Conservation (phyloP, 2,329 filamentous ascomycete genomes). For the Boeremia exigua region DNA sequence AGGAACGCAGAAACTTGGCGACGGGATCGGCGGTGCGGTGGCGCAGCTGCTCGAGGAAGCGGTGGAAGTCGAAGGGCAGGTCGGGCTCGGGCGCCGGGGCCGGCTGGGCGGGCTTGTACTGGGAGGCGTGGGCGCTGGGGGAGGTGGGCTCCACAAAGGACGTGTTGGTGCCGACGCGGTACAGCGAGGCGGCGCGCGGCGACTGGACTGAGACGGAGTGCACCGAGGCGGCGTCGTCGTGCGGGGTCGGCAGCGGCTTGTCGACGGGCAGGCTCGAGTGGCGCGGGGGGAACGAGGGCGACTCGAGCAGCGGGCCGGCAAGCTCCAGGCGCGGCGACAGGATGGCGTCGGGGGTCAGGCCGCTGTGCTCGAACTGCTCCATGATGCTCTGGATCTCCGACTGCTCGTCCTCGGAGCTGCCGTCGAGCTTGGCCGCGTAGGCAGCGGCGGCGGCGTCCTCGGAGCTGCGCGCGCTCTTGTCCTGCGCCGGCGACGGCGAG, state of each 20-base stretch:
- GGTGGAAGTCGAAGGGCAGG: slow-evolving; percentile 94
- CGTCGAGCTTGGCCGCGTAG: slow-evolving; percentile 58
- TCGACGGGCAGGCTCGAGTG: slow-evolving; percentile 80
- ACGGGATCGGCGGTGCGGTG: slow-evolving; percentile 98
- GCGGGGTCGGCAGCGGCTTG: slow-evolving; percentile 42
- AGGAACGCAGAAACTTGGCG: slow-evolving; percentile 92
- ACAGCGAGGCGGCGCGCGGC: slow-evolving; percentile 43
- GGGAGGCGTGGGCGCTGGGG: slow-evolving; percentile 48
- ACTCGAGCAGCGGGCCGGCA: slow-evolving; percentile 77
- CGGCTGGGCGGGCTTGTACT: slow-evolving; percentile 64
- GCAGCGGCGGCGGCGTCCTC: slow-evolving; percentile 43
- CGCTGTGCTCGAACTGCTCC: slow-evolving; percentile 86
- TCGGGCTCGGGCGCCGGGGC: slow-evolving; percentile 71
- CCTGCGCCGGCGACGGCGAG: slow-evolving; percentile 38
- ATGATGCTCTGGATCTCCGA: slow-evolving; percentile 97
- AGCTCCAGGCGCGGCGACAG: slow-evolving; percentile 90
- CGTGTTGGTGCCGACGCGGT: slow-evolving; percentile 37
- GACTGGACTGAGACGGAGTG: slow-evolving; percentile 40
- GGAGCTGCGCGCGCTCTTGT: slow-evolving; percentile 50
- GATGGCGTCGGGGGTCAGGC: slow-evolving; percentile 79
- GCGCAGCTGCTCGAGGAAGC: slow-evolving; percentile 92
- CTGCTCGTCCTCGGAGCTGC: slow-evolving; percentile 64
- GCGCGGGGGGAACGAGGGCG: slow-evolving; percentile 74
- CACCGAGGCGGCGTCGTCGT: slow-evolving; percentile 30
- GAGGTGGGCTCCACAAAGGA: slow-evolving; percentile 43